Percentiles rank a stretch among this genome's conserved stretches.
Evolutionary conservation across 192 early-diverging fungal genomes (phyloP).

Genomic region (Kappamyces sp.): DNA sequence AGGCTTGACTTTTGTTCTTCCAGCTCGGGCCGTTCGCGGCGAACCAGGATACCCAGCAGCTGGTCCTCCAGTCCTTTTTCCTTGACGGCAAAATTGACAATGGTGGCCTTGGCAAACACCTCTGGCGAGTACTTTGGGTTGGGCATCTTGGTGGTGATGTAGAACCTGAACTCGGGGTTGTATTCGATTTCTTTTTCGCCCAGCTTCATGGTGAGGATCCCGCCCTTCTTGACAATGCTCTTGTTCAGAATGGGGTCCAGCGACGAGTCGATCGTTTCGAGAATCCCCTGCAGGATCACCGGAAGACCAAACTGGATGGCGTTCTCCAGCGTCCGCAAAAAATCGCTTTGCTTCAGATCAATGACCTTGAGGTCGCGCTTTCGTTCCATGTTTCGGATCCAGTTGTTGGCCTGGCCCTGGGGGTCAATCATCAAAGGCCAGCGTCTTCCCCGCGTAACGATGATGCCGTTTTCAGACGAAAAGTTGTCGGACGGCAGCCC

Average conservation of each 20-base stretch:
- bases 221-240: constrained; percentile 52
- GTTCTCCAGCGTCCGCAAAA: constrained; percentile 50
- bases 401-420: constrained; percentile 57
- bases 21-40: constrained; percentile 51
- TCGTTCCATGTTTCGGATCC: constrained; percentile 59
- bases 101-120: constrained; percentile 59
- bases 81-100: constrained; percentile 61
- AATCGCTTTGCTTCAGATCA: constrained; percentile 51
- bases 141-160: constrained; percentile 55
- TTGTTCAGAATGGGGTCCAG: constrained; percentile 57
- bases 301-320: constrained; percentile 55
- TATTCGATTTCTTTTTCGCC: constrained; percentile 61
- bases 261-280: constrained; percentile 49
- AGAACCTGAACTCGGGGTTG: constrained; percentile 56
- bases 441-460: constrained; percentile 48
- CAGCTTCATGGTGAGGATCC: constrained; percentile 44
- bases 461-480: constrained; percentile 57
- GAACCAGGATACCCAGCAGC: constrained; percentile 54
- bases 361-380: constrained; percentile 54
- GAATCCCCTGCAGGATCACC: constrained; percentile 50
- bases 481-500: constrained; percentile 57
- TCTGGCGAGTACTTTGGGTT: constrained; percentile 58
- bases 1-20: constrained; percentile 56
- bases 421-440: constrained; percentile 62
- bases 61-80: constrained; percentile 59